These are phyloP conservation scores for Trichocladium antarcticum DNA, from an alignment of 495 filamentous ascomycete species.

Conservation along the genomic window DNA sequence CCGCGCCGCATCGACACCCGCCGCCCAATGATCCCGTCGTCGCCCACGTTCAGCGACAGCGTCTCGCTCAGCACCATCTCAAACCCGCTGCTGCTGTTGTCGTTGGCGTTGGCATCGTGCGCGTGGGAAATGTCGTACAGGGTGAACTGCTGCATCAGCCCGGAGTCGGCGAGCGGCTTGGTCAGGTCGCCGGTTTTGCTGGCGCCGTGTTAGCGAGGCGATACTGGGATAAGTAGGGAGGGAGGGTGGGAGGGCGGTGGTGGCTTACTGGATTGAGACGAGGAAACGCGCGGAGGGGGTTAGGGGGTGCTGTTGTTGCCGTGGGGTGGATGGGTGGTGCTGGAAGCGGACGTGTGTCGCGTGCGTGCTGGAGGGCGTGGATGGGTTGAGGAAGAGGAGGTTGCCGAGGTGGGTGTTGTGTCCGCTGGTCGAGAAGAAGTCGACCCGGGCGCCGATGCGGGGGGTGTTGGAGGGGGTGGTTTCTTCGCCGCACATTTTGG, in stretches of 20 bases:
- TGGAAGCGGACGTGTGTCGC: slow-evolving; percentile 26
- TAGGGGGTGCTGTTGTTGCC: not conserved
- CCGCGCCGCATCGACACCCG: slow-evolving; percentile 31
- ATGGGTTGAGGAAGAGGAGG: slow-evolving; percentile 25
- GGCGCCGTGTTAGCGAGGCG: too few relatives aligned
- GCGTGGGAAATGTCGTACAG: not conserved
- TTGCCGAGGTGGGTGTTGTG: slow-evolving; percentile 15
- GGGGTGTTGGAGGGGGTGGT: slow-evolving; percentile 16
- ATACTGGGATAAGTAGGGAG: not conserved
- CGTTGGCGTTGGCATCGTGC: too few relatives aligned
- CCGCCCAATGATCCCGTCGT: slow-evolving; percentile 38
- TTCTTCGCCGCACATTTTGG: slow-evolving; percentile 25
- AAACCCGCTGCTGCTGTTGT: not conserved
- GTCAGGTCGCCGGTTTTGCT: slow-evolving; percentile 33
- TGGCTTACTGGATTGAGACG: slow-evolving; percentile 24
- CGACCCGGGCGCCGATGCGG: slow-evolving; percentile 22
- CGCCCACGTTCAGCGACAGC: slow-evolving; percentile 31
- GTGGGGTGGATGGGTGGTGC: not conserved
- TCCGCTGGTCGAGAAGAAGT: slow-evolving; percentile 14
- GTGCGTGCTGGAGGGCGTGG: slow-evolving; percentile 12
- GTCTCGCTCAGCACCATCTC: slow-evolving; percentile 26
- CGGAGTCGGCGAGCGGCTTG: slow-evolving; percentile 24
- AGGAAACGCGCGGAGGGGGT: slow-evolving; percentile 15
- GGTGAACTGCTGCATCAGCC: slow-evolving; percentile 28
- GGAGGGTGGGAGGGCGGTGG: not conserved